These are phyloP conservation scores for Stropharia rugosoannulata DNA, from an alignment of 768 basidiomycete species.

Conservation along the genomic window DNA sequence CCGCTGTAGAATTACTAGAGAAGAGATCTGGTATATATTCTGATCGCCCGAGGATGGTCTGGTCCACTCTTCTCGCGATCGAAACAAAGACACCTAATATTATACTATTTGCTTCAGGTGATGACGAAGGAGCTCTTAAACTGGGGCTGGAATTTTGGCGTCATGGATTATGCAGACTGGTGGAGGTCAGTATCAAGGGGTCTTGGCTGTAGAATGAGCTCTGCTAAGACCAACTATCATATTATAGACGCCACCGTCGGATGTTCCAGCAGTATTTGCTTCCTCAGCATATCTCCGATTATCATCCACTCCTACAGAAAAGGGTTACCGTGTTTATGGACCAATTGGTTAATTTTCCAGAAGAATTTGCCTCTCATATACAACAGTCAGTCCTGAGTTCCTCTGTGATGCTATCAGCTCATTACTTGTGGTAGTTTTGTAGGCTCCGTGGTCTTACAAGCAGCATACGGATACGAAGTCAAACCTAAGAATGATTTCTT, in stretches of 20 bases:
- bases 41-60: slow-evolving; percentile 37
- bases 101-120: slow-evolving; percentile 9
- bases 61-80: slow-evolving; percentile 26
- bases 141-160: slow-evolving; percentile 31
- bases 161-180: slow-evolving; percentile 26
- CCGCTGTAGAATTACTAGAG: slow-evolving; percentile 42
- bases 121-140: slow-evolving; percentile 27
- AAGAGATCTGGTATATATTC: slow-evolving; percentile 44
- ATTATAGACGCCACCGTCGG: slow-evolving; percentile 26
- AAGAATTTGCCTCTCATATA: slow-evolving; percentile 25
- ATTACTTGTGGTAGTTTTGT: slow-evolving; percentile 20
- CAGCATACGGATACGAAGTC: slow-evolving; percentile 40
- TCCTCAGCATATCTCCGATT: slow-evolving; percentile 23
- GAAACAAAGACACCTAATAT: slow-evolving; percentile 20
- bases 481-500: slow-evolving; percentile 34
- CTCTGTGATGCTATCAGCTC: neutral
- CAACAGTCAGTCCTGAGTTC: slow-evolving; percentile 22
- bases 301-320: slow-evolving; percentile 22
- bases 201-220: too few species aligned
- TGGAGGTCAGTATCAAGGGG: slow-evolving; percentile 19
- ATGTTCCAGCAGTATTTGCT: slow-evolving; percentile 37
- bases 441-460: slow-evolving; percentile 33
- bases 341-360: slow-evolving; percentile 24
- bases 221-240: too few species aligned
- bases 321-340: slow-evolving; percentile 22